Evolutionary conservation across 495 filamentous ascomycete species (phyloP).

Genomic region (Melanomma pulvis-pyrius): DNA sequence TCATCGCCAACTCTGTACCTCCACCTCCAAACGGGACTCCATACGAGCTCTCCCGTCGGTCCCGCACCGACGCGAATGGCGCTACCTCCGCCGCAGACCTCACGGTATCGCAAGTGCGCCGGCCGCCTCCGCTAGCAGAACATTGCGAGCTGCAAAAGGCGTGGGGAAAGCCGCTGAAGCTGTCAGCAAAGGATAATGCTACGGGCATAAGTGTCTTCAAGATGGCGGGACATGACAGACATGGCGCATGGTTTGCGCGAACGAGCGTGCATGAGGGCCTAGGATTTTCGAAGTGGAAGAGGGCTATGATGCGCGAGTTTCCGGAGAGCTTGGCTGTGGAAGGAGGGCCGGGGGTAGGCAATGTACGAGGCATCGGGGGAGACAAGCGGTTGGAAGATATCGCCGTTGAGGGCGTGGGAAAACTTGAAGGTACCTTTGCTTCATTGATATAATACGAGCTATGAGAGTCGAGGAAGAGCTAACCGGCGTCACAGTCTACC

Average conservation of each 20-base stretch:
- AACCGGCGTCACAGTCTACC: constrained; percentile 61
- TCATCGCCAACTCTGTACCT: constrained; percentile 77
- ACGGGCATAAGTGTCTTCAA: constrained; percentile 79
- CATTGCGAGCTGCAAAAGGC: constrained; percentile 65
- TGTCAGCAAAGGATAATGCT: constrained; percentile 72
- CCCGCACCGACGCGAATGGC: constrained; percentile 46
- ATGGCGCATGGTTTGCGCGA: constrained; percentile 87
- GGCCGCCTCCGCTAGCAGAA: constrained; percentile 52
- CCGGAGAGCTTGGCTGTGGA: constrained; percentile 63
- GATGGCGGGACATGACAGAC: constrained; percentile 73
- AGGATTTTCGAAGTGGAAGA: constrained; percentile 70
- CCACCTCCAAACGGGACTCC: constrained; percentile 52
- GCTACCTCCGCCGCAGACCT: constrained; percentile 54
- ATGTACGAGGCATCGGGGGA: constrained; percentile 80
- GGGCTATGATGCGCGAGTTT: constrained; percentile 63
- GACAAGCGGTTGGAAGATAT: constrained; percentile 69
- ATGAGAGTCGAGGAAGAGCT: constrained; percentile 34
- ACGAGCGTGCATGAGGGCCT: constrained; percentile 79
- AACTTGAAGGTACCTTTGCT: constrained; percentile 55
- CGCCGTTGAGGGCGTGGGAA: constrained; percentile 58
- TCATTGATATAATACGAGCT: background rate
- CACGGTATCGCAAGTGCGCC: constrained; percentile 55
- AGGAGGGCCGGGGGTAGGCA: constrained; percentile 64
- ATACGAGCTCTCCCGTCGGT: constrained; percentile 42
- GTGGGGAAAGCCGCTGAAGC: constrained; percentile 84